Evolutionary conservation across 2,329 filamentous ascomycete species (phyloP).

Genomic region (Fusarium setosum): DNA sequence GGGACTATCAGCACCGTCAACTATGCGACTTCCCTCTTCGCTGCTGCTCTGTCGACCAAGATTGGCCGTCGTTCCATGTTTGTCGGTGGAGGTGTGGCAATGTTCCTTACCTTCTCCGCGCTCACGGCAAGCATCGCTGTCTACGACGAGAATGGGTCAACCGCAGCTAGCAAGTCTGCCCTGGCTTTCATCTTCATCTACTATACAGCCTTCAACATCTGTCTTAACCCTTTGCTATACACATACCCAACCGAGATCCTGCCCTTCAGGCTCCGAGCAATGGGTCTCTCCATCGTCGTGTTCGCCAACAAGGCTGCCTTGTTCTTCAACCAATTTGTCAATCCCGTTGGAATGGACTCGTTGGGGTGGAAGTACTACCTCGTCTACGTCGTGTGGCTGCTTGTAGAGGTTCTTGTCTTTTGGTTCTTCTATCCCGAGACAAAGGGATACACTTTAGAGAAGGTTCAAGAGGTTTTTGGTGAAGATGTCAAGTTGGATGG

Average conservation of each 20-base stretch:
- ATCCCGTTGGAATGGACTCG: constrained; percentile 41
- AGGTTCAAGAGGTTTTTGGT: constrained; percentile 25
- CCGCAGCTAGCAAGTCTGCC: constrained; percentile 21
- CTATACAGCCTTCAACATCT: constrained; percentile 24
- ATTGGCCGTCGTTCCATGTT: constrained; percentile 25
- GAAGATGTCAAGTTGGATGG: constrained; percentile 9
- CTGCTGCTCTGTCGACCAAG: constrained; percentile 16
- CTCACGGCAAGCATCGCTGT: constrained; percentile 24
- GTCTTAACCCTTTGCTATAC: constrained; percentile 22
- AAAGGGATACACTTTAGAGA: constrained; percentile 49
- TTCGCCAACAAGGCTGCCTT: constrained; percentile 27
- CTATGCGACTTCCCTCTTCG: constrained; percentile 15
- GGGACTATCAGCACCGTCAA: constrained; percentile 25
- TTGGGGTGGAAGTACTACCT: constrained; percentile 36
- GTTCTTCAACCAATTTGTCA: constrained; percentile 33
- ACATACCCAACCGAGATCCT: constrained; percentile 25
- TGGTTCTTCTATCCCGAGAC: constrained; percentile 59
- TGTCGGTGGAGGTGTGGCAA: constrained; percentile 22
- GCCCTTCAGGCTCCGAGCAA: constrained; percentile 27
- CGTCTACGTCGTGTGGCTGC: constrained; percentile 38
- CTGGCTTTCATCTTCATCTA: constrained; percentile 34
- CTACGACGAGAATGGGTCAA: constrained; percentile 23
- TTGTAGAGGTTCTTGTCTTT: constrained; percentile 36
- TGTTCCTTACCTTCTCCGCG: constrained; percentile 24
- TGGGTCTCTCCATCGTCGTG: constrained; percentile 21